phyloP scores from a whole-genome alignment of 805 yeast genomes.

The Starmerella potacharoeniae region DNA sequence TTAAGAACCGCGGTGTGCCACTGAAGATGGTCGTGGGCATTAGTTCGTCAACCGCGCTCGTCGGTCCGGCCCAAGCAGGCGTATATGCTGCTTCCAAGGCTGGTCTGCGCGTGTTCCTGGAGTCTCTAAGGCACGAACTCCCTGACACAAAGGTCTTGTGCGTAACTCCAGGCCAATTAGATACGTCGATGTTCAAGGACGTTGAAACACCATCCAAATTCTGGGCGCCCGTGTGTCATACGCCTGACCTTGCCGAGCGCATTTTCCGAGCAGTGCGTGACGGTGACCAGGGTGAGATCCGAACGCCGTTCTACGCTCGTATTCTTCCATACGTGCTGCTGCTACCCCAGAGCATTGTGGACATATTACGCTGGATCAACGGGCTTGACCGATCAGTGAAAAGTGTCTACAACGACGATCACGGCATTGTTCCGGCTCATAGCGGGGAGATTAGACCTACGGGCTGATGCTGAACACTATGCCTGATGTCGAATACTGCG shows the following conservation, averaged over 20 bases:
- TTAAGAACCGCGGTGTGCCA: not conserved
- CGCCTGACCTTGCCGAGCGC: slow-evolving; percentile 45
- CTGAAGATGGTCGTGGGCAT: slow-evolving; percentile 57
- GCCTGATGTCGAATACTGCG: too few species aligned
- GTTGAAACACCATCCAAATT: slow-evolving; percentile 55
- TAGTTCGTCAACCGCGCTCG: slow-evolving; percentile 63
- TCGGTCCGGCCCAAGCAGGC: slow-evolving; percentile 60
- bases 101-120: slow-evolving; percentile 63
- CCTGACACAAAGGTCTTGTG: slow-evolving; percentile 53
- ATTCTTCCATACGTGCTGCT: slow-evolving; percentile 53
- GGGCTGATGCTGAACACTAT: too few species aligned
- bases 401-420: too few species aligned
- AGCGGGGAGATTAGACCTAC: too few species aligned
- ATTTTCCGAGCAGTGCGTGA: slow-evolving; percentile 30
- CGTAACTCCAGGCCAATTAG: slow-evolving; percentile 69
- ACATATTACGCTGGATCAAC: slow-evolving; percentile 40
- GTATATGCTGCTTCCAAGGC: slow-evolving; percentile 77
- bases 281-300: slow-evolving; percentile 46
- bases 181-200: slow-evolving; percentile 54
- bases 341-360: slow-evolving; percentile 58
- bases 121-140: slow-evolving; percentile 52
- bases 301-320: slow-evolving; percentile 56
- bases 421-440: too few species aligned
- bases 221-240: slow-evolving; percentile 64
- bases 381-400: slow-evolving; percentile 43